phyloP scores from a whole-genome alignment of 352 stramenopile genomes.

The Phytopythium aichiense region DNA sequence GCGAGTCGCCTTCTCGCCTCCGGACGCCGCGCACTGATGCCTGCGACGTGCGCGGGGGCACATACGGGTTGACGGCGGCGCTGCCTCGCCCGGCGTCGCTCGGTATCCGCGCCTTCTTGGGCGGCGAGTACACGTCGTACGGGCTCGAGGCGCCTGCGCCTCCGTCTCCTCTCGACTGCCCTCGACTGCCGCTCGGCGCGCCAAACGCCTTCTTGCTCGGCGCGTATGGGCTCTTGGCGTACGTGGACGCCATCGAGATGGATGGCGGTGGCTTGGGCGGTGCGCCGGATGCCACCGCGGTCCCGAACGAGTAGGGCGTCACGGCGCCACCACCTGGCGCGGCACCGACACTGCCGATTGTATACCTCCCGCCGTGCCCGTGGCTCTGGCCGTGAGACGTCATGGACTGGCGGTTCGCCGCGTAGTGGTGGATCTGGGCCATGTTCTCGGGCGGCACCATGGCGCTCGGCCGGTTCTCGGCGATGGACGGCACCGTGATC shows the following conservation, averaged over 20 bases:
- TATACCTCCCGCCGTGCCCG: not conserved
- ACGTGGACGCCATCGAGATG: slow-evolving; percentile 17
- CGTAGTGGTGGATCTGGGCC: slow-evolving; percentile 34
- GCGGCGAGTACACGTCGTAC: slow-evolving; percentile 48
- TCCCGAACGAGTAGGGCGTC: slow-evolving; percentile 29
- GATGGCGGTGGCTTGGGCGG: slow-evolving; percentile 43
- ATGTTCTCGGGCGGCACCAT: slow-evolving; percentile 29
- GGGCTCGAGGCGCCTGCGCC: slow-evolving; percentile 15
- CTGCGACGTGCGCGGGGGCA: slow-evolving; percentile 37
- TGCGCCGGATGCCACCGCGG: not conserved
- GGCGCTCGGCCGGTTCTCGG: slow-evolving; percentile 24
- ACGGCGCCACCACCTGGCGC: slow-evolving; percentile 5
- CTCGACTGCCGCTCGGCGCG: slow-evolving; percentile 9
- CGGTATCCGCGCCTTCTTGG: slow-evolving; percentile 30
- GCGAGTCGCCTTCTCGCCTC: slow-evolving; percentile 10
- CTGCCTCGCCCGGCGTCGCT: slow-evolving; percentile 12
- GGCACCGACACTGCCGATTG: not conserved
- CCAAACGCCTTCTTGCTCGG: slow-evolving; percentile 20
- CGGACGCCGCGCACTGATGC: slow-evolving; percentile 23
- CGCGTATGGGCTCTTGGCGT: slow-evolving; percentile 43
- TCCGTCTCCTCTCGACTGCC: slow-evolving; percentile 1
- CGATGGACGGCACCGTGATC: slow-evolving; percentile 30
- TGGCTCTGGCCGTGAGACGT: slow-evolving; percentile 43
- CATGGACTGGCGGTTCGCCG: slow-evolving; percentile 35
- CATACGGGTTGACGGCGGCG: slow-evolving; percentile 18